Conservation (phyloP, 352 stramenopile species). For the Globisporangium solare region DNA sequence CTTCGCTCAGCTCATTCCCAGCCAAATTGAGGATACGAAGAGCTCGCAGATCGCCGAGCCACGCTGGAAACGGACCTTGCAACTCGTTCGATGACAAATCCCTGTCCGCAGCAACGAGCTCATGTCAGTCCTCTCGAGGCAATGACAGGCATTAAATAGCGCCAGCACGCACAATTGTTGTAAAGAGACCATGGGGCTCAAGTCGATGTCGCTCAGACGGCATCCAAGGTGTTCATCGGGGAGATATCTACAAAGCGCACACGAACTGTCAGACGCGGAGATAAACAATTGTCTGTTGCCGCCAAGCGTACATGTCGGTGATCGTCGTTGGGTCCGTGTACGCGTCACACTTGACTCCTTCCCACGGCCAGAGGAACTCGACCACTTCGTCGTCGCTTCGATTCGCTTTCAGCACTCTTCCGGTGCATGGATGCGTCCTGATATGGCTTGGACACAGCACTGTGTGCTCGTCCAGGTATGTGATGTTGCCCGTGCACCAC, state of each 20-base stretch:
- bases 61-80: constrained; percentile 44
- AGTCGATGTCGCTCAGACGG: constrained; percentile 40
- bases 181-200: constrained; percentile 67
- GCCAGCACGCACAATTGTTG: constrained; percentile 50
- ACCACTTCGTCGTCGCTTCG: constrained; percentile 10
- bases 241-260: constrained; percentile 37
- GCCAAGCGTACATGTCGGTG: constrained; percentile 55
- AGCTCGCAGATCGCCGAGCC: constrained; percentile 58
- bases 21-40: constrained; percentile 59
- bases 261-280: background rate
- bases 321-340: constrained; percentile 66
- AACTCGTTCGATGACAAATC: constrained; percentile 56
- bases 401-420: constrained; percentile 36
- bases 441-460: constrained; percentile 40
- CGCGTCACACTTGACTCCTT: constrained; percentile 59
- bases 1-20: constrained; percentile 37
- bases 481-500: constrained; percentile 52
- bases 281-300: too few species aligned
- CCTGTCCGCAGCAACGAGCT: constrained; percentile 14
- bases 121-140: too few species aligned
- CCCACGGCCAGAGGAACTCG: constrained; percentile 62
- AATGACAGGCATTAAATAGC: background rate
- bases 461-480: constrained; percentile 12
- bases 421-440: constrained; percentile 59
- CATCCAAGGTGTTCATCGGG: constrained; percentile 43